Conservation (phyloP, 116 monocot species). For the Thalassia testudinum region DNA sequence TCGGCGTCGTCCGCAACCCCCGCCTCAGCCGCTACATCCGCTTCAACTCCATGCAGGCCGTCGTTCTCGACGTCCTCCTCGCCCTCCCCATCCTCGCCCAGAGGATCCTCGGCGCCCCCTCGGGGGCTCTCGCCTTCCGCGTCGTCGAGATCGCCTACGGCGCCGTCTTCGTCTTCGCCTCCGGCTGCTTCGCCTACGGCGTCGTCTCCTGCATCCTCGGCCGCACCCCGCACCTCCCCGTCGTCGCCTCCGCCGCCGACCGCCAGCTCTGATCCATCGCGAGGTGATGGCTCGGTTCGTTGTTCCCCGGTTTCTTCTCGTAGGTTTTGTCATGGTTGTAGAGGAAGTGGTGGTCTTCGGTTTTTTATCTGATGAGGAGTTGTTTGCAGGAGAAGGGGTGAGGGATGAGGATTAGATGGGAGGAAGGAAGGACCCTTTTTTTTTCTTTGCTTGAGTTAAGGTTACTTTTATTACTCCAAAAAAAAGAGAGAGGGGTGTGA, state of each 20-base stretch:
- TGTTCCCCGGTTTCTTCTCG: too few relatives aligned
- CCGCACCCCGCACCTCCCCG: slow-evolving; percentile 56
- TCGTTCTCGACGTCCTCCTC: slow-evolving; percentile 79
- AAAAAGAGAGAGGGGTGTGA: too few relatives aligned
- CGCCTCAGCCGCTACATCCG: slow-evolving; percentile 42
- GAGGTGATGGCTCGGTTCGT: too few relatives aligned
- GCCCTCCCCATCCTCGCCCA: slow-evolving; percentile 57
- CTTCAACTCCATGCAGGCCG: slow-evolving; percentile 90
- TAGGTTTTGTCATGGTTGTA: too few relatives aligned
- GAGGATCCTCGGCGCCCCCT: slow-evolving; percentile 30
- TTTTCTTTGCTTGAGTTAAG: too few relatives aligned
- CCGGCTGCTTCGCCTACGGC: slow-evolving; percentile 42
- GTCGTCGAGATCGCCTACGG: slow-evolving; percentile 40
- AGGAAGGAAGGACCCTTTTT: too few relatives aligned
- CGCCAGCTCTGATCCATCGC: slow-evolving; percentile 72
- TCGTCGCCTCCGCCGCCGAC: slow-evolving; percentile 59
- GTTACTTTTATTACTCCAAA: too few relatives aligned
- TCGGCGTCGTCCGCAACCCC: slow-evolving; percentile 66
- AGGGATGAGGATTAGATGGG: too few relatives aligned
- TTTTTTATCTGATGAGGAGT: too few relatives aligned
- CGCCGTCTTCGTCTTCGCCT: slow-evolving; percentile 31
- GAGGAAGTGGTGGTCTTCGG: too few relatives aligned
- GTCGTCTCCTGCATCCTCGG: slow-evolving; percentile 48
- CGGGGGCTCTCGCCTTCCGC: slow-evolving; percentile 36
- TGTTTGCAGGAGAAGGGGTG: too few relatives aligned